Evolutionary conservation across 176 grass and related monocot genomes (phyloP).

Genomic region (Aegilops longissima): DNA sequence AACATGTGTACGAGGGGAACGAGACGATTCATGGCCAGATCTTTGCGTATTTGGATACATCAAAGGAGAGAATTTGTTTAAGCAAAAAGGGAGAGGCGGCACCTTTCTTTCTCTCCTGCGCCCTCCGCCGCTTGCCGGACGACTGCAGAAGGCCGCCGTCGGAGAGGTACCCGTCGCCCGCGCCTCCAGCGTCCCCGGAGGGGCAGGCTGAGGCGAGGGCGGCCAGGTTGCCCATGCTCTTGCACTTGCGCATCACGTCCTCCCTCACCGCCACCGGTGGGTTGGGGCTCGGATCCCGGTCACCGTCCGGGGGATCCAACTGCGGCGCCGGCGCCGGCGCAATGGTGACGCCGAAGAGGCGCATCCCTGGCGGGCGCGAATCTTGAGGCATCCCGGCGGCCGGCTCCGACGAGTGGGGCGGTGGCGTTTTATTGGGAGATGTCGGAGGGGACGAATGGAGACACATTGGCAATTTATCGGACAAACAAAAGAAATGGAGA

Average conservation of each 20-base stretch:
- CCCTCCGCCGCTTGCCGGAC: constrained; percentile 37
- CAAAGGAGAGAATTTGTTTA: constrained; percentile 2
- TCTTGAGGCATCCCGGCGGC: constrained; percentile 54
- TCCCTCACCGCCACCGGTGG: constrained; percentile 41
- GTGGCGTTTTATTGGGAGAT: constrained; percentile 42
- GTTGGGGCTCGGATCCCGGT: constrained; percentile 39
- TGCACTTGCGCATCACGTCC: constrained; percentile 70
- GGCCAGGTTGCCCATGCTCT: constrained; percentile 65
- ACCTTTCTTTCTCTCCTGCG: constrained; percentile 72
- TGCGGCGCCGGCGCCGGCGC: constrained; percentile 33
- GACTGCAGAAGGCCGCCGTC: constrained; percentile 52
- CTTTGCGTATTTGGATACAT: constrained; percentile 15
- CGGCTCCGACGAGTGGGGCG: constrained; percentile 27
- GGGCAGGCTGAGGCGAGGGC: constrained; percentile 10
- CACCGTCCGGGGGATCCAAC: constrained; percentile 1
- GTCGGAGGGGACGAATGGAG: constrained; percentile 16
- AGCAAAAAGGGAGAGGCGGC: constrained; percentile 17
- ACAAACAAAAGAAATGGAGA: background rate
- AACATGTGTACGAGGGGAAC: background rate
- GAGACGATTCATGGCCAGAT: constrained; percentile 32
- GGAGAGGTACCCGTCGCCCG: constrained; percentile 50
- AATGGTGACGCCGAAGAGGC: constrained; percentile 67
- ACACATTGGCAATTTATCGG: constrained; percentile 22
- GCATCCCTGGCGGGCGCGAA: constrained; percentile 45
- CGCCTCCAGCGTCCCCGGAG: constrained; percentile 23